phyloP scores from a whole-genome alignment of 805 yeast species.

The Starmera caribaea region DNA sequence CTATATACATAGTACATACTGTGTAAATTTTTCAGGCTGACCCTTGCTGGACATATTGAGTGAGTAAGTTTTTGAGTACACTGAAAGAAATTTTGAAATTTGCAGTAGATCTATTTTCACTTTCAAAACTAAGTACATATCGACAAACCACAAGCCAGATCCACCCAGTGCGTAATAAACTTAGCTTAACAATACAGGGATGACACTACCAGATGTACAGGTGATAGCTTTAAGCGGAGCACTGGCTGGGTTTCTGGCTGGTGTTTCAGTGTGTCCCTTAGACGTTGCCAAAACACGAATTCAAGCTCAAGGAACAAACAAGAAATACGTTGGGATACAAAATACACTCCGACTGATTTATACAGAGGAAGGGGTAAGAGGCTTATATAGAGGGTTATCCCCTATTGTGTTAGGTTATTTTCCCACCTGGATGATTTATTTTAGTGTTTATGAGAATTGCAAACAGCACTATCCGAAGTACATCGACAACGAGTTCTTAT shows the following conservation, averaged over 20 bases:
- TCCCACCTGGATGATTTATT: slow-evolving; percentile 97
- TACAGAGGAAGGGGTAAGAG: slow-evolving; percentile 70
- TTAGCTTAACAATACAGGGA: neutral
- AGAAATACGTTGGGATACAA: slow-evolving; percentile 46
- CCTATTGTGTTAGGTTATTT: slow-evolving; percentile 93
- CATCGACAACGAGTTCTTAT: slow-evolving; percentile 24
- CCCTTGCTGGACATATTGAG: no score
- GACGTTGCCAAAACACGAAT: slow-evolving; percentile 92
- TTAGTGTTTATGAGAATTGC: slow-evolving; percentile 77
- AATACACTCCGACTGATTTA: slow-evolving; percentile 60
- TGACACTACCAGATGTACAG: slow-evolving; percentile 31
- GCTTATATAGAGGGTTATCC: slow-evolving; percentile 81
- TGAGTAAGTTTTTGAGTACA: no score
- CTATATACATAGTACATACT: no score
- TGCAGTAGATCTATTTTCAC: no score
- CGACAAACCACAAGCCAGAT: no score
- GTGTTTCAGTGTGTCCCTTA: slow-evolving; percentile 85
- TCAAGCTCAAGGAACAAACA: slow-evolving; percentile 70
- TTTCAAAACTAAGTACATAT: no score
- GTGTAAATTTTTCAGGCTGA: no score
- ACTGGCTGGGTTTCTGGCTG: slow-evolving; percentile 85
- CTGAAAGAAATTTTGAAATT: no score
- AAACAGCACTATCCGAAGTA: slow-evolving; percentile 44
- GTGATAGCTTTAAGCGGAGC: slow-evolving; percentile 85
- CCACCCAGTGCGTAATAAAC: no score